Percentiles rank a stretch among this genome's conserved stretches.
phyloP scores from a whole-genome alignment of 1,139 yeast genomes.

The Saccharomycopsis phalli region DNA sequence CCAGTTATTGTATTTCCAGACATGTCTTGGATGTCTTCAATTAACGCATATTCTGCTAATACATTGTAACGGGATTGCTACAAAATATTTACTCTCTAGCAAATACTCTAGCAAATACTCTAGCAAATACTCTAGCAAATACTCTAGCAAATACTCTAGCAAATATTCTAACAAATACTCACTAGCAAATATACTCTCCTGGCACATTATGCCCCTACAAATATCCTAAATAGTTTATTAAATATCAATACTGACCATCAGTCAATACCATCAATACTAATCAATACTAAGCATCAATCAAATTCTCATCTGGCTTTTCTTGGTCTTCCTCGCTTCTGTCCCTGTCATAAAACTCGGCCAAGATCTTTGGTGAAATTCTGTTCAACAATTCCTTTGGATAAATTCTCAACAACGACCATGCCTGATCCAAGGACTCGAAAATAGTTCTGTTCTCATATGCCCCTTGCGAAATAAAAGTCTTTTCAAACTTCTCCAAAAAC shows the following conservation, averaged over 20 bases:
- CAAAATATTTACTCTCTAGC: no score
- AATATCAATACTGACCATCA: not conserved
- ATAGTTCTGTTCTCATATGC: slow-evolving; percentile 92
- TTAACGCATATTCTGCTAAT: no score
- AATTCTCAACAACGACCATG: slow-evolving; percentile 95
- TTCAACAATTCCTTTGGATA: slow-evolving; percentile 98
- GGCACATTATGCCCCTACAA: no score
- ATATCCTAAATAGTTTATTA: not conserved
- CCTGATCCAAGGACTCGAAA: slow-evolving; percentile 92
- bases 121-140: no score
- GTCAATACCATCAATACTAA: not conserved
- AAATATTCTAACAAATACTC: no score
- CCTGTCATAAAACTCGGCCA: slow-evolving; percentile 91
- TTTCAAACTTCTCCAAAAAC: slow-evolving; percentile 95
- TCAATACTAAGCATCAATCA: slow-evolving; percentile 48
- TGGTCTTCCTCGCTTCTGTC: slow-evolving; percentile 46
- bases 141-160: no score
- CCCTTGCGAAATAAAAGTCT: slow-evolving; percentile 90
- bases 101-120: no score
- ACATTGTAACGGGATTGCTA: no score
- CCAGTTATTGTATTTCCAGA: no score
- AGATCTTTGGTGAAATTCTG: slow-evolving; percentile 95
- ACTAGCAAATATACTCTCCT: no score
- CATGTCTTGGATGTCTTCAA: no score
- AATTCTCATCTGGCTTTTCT: slow-evolving; percentile 30